Percentiles rank a stretch among this genome's conserved stretches.
phyloP scores from a whole-genome alignment of 1,284 basidiomycete genomes.

The Sphagnurus paluster region DNA sequence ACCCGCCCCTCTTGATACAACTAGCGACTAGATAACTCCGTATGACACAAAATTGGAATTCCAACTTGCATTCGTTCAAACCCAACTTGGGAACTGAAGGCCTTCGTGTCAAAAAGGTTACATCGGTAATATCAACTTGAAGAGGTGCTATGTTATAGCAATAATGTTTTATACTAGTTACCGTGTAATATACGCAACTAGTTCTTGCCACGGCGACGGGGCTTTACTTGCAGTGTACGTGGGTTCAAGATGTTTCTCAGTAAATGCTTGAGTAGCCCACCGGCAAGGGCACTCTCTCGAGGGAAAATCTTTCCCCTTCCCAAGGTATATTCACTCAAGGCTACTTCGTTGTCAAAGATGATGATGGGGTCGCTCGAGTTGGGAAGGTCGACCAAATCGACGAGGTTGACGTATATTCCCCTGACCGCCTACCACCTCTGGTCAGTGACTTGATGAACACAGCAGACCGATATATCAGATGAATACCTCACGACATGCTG shows the following conservation, averaged over 20 bases:
- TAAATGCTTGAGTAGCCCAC: conserved; percentile 38
- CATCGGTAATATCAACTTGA: no score
- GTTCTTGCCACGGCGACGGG: not conserved
- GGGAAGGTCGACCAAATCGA: conserved; percentile 26
- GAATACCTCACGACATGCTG: conserved; percentile 17
- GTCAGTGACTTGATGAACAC: not conserved
- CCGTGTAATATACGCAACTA: no score
- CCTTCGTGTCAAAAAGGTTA: no score
- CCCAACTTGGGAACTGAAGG: no score
- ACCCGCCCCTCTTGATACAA: no score
- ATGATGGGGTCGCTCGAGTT: conserved; percentile 3
- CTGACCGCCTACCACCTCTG: conserved; percentile 21
- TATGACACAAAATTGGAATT: no score
- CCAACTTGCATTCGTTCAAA: no score
- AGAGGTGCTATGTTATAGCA: no score
- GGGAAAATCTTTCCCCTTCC: conserved; percentile 12
- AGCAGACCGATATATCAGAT: not conserved
- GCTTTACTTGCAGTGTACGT: no score
- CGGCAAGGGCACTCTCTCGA: conserved; percentile 25
- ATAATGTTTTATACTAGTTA: no score
- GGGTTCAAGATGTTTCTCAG: conserved; percentile 17
- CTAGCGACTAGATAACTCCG: no score
- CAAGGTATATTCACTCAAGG: conserved; percentile 15
- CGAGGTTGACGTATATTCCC: conserved; percentile 28
- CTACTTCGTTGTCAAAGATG: conserved; percentile 10